Conservation (phyloP, 306 rosid species). For the Quercus alba region DNA sequence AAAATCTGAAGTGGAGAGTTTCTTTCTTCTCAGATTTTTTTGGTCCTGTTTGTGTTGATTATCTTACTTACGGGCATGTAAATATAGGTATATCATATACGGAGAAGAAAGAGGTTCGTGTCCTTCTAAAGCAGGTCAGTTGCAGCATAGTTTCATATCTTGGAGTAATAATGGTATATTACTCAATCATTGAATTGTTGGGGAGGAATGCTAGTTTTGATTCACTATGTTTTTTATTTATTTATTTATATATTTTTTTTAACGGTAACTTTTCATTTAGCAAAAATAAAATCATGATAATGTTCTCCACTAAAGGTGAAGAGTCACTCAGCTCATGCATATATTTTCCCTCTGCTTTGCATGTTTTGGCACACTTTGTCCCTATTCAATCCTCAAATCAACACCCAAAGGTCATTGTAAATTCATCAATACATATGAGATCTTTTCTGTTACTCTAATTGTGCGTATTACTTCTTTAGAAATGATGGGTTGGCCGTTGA, state of each 20-base stretch:
- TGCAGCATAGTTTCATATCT: neutral
- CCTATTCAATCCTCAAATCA: neutral
- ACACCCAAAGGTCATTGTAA: neutral
- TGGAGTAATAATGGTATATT: neutral
- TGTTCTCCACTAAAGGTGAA: too few relatives aligned
- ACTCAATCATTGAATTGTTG: neutral
- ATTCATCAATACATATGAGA: too few relatives aligned
- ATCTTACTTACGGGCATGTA: constrained; percentile 1
- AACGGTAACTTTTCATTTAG: too few relatives aligned
- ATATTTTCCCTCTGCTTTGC: too few relatives aligned
- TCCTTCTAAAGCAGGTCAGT: constrained; percentile 54
- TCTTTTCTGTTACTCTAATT: too few relatives aligned
- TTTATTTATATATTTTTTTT: too few relatives aligned
- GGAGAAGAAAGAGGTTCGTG: constrained; percentile 61
- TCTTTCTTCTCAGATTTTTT: neutral
- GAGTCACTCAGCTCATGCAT: too few relatives aligned
- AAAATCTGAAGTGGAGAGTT: neutral
- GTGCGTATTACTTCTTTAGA: neutral
- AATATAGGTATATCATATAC: constrained; percentile 48
- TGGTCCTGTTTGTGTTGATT: neutral
- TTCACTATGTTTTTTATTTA: too few relatives aligned
- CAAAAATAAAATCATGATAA: too few relatives aligned
- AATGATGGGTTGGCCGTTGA: neutral
- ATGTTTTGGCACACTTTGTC: too few relatives aligned
- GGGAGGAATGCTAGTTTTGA: neutral